A percentile compares a stretch with the other conserved stretches of the same genome.
Evolutionary conservation across 1,284 basidiomycete genomes (phyloP).

Genomic region (Tylopilus sp.): DNA sequence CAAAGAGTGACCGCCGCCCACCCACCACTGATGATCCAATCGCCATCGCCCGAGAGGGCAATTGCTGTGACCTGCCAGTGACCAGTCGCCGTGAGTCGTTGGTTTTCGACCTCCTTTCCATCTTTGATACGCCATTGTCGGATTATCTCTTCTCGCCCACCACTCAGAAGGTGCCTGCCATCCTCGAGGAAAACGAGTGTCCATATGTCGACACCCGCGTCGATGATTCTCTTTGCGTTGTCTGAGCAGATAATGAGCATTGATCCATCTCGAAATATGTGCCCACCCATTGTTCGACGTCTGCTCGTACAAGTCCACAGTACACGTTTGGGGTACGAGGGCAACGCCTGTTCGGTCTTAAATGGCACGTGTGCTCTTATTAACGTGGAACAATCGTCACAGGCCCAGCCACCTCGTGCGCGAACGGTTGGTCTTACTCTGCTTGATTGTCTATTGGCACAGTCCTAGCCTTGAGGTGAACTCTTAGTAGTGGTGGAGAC

Average conservation of each 20-base stretch:
- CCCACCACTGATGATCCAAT: not conserved
- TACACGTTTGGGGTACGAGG: too few relatives aligned
- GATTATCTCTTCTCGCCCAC: not conserved
- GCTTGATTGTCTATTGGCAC: too few relatives aligned
- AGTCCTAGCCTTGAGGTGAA: too few relatives aligned
- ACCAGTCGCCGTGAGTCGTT: not conserved
- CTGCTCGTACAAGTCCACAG: too few relatives aligned
- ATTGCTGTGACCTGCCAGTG: not conserved
- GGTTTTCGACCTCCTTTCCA: not conserved
- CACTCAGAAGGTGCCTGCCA: slow-evolving; percentile 2
- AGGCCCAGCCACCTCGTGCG: not conserved
- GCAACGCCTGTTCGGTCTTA: too few relatives aligned
- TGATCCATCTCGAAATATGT: too few relatives aligned
- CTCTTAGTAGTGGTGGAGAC: too few relatives aligned
- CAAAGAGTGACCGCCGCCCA: not conserved
- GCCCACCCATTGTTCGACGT: not conserved
- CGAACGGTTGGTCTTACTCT: too few relatives aligned
- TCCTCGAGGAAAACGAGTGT: not conserved
- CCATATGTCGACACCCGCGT: not conserved
- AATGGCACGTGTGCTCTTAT: not conserved
- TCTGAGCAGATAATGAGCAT: not conserved
- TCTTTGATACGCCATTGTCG: slow-evolving; percentile 1
- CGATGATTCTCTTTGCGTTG: not conserved
- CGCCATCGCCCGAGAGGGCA: not conserved
- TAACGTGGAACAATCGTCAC: not conserved